Conservation (phyloP, 768 basidiomycete genomes). For the Hygrocybe punicea region DNA sequence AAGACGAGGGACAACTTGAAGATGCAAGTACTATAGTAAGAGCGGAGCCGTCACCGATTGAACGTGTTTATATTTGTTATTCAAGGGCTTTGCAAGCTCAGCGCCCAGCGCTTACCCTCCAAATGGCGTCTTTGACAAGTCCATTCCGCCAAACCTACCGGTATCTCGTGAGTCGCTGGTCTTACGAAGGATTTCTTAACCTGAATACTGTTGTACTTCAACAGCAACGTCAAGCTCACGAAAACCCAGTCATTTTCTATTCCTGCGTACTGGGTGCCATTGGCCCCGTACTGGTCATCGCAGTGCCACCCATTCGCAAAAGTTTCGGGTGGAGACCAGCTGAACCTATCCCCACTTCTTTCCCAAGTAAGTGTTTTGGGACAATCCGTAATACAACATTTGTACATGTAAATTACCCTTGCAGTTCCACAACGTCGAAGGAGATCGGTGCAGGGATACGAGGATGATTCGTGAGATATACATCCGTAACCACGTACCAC, state of each 20-base stretch:
- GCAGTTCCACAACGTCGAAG: constrained; percentile 72
- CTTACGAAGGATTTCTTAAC: no score
- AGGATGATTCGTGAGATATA: constrained; percentile 44
- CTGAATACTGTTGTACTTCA: neutral
- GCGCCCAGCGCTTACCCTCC: neutral
- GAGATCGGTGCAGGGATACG: constrained; percentile 68
- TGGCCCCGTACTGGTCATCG: constrained; percentile 71
- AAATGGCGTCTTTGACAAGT: constrained; percentile 44
- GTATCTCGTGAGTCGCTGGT: constrained; percentile 36
- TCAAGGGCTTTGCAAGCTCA: constrained; percentile 4
- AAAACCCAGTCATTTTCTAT: constrained; percentile 88
- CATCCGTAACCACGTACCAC: no score
- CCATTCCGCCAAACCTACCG: constrained; percentile 54
- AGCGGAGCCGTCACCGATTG: neutral
- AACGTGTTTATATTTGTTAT: neutral
- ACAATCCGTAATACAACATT: neutral
- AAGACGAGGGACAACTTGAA: no score
- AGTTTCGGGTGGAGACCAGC: constrained; percentile 68
- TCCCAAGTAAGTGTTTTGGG: constrained; percentile 60
- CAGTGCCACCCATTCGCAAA: constrained; percentile 76
- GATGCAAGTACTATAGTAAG: no score
- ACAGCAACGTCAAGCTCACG: constrained; percentile 89
- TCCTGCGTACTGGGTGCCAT: constrained; percentile 70
- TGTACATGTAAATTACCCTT: constrained; percentile 1
- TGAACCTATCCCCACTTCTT: constrained; percentile 70